Percentiles rank a stretch among this genome's conserved stretches.
Evolutionary conservation across 176 grass and related monocot species (phyloP).

Genomic region (Rhynchospora pubera): DNA sequence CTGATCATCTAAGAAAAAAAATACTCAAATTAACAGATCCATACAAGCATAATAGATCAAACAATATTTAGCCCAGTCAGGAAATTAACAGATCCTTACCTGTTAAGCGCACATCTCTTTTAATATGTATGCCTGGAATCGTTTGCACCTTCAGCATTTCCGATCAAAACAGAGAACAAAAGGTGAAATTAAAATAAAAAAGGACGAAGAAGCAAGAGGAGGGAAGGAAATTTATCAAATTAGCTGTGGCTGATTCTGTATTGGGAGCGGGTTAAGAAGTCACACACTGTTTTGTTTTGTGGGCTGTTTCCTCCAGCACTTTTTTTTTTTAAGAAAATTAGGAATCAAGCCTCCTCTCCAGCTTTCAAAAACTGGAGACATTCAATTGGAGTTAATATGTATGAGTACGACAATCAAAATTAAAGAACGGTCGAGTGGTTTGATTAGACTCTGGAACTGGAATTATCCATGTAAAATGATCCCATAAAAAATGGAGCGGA

Average conservation of each 20-base stretch:
- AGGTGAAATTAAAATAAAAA: slow-evolving; percentile 2
- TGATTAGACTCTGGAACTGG: neutral
- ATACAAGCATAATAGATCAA: neutral
- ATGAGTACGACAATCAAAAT: neutral
- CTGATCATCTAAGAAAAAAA: neutral
- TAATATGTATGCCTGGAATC: neutral
- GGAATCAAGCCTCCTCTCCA: neutral
- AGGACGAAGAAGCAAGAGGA: neutral
- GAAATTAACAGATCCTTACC: neutral
- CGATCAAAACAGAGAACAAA: neutral
- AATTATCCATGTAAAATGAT: neutral
- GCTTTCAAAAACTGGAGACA: neutral
- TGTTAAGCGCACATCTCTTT: neutral
- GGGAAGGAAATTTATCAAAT: neutral
- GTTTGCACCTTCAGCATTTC: slow-evolving; percentile 10
- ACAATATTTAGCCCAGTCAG: neutral
- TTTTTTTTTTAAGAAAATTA: no score
- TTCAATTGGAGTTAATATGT: neutral
- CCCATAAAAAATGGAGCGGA: neutral
- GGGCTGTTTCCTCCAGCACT: neutral
- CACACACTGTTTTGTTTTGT: neutral
- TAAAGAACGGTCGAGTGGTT: neutral
- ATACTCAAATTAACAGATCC: neutral
- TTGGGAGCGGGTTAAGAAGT: no score
- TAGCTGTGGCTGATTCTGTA: no score